Evolutionary conservation across 805 yeast genomes (phyloP), one percentile per base, ranked within the genome.

Genomic region (Saccharomycodes ludwigii): DNA sequence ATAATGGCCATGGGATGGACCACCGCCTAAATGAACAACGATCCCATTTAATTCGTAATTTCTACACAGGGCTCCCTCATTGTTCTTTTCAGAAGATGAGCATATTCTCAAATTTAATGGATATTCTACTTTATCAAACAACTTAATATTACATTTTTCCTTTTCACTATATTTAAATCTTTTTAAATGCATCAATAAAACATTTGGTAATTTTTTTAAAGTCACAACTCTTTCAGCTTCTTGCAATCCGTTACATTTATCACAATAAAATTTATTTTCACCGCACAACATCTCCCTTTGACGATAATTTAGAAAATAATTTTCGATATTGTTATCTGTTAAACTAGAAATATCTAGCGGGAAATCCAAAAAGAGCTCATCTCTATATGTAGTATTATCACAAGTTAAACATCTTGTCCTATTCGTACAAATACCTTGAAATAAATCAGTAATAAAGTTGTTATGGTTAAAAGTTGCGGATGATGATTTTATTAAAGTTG

Each of bases 1-100:
- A 52, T 91, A 91, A 52, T 91, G 98, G 0, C 98, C 98, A 56
- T 86, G 95, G 60, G 84, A 85, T 1, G 97, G 96, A 0, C 97
- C 96, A 4, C 95, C 94, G 5, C 98, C 98, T 42, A 91, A 75
- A 50, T 91, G 98, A 8, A 91, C 85, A 9, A 91, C 91, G 26
- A 88, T 76, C 0, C 88, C 83, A 40, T 74, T 78, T 31, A 91
- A 58, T 45, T 86, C 95, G 47, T 85, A 91, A 13, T 76, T 62
- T 43, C 70, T 71, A n/a, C 39, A 42, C 12, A 45, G 22, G 41
- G 71, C 71, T 2, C 36, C 40, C 13, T 42, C 43, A 18, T 12
- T 35, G 2, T 70, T 63, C 11, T 61, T 55, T 16, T 56, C 57
- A 30, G 17, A 70, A 47, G 44, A 68, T 71, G 54, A 48, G 47